Conservation (phyloP, 768 basidiomycete species). For the Coprinopsis strossmayeri region DNA sequence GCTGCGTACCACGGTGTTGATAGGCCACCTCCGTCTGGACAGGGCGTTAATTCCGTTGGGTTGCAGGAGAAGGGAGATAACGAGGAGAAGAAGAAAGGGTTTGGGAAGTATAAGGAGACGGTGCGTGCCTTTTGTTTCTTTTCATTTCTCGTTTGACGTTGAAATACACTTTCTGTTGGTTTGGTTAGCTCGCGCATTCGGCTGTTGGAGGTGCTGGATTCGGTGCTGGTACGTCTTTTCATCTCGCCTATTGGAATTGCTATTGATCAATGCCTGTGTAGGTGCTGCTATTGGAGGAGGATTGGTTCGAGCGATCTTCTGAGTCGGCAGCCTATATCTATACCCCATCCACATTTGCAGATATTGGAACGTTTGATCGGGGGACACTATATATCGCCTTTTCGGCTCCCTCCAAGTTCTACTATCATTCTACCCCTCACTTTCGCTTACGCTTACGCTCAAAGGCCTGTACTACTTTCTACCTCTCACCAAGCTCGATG, state of each 20-base stretch:
- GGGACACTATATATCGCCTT: no score
- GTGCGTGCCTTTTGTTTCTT: constrained; percentile 26
- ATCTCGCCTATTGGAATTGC: not conserved
- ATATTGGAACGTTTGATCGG: no score
- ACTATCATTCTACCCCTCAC: no score
- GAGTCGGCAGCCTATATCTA: constrained; percentile 6
- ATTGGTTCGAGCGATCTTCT: constrained; percentile 28
- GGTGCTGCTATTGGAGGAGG: constrained; percentile 30
- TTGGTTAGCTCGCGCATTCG: constrained; percentile 45
- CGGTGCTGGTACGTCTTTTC: constrained; percentile 51
- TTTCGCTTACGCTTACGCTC: no score
- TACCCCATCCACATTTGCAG: no score
- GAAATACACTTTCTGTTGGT: not conserved
- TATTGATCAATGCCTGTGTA: constrained; percentile 10
- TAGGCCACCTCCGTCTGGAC: constrained; percentile 29
- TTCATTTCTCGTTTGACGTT: not conserved
- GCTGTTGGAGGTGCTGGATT: constrained; percentile 71
- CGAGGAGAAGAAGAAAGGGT: constrained; percentile 53
- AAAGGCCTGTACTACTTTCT: no score
- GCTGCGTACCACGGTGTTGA: constrained; percentile 35
- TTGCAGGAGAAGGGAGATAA: constrained; percentile 36
- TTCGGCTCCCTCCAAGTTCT: no score
- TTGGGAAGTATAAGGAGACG: constrained; percentile 50
- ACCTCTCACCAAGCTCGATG: no score
- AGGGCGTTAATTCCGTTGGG: constrained; percentile 31